A percentile compares a stretch with the other conserved stretches of the same genome.
phyloP scores from a whole-genome alignment of 1,284 basidiomycete species.

The Trichosporon sp. region DNA sequence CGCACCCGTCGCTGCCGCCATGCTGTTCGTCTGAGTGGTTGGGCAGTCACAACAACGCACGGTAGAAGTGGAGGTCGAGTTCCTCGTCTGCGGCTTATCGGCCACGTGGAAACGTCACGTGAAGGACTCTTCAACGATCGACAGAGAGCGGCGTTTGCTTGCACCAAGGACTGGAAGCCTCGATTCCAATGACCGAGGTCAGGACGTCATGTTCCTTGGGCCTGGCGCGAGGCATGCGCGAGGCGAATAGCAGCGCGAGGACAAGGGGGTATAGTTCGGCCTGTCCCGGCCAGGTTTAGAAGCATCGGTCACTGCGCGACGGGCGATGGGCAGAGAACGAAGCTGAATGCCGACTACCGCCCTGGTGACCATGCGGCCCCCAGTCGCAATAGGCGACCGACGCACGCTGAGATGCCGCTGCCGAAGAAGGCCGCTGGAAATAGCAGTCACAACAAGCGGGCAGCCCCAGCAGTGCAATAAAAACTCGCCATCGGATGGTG shows the following conservation, averaged over 20 bases:
- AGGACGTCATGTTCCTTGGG: not conserved
- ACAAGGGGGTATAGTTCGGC: not conserved
- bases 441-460: not conserved
- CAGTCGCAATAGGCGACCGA: not conserved
- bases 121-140: not conserved
- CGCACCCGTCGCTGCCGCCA: not conserved
- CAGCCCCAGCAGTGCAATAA: not conserved
- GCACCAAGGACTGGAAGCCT: not conserved
- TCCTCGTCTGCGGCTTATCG: not conserved
- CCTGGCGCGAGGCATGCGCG: not conserved
- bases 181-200: not conserved
- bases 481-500: not conserved
- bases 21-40: not conserved
- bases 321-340: not conserved
- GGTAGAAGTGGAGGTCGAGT: not conserved
- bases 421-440: not conserved
- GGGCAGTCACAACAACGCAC: not conserved
- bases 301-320: not conserved
- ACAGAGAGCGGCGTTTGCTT: not conserved
- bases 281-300: not conserved
- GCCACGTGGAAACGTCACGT: not conserved
- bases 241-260: not conserved
- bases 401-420: no score
- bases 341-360: not conserved
- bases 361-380: not conserved